These are phyloP conservation scores for Diaporthe capsici DNA, from an alignment of 2,329 filamentous ascomycete species.

Conservation along the genomic window DNA sequence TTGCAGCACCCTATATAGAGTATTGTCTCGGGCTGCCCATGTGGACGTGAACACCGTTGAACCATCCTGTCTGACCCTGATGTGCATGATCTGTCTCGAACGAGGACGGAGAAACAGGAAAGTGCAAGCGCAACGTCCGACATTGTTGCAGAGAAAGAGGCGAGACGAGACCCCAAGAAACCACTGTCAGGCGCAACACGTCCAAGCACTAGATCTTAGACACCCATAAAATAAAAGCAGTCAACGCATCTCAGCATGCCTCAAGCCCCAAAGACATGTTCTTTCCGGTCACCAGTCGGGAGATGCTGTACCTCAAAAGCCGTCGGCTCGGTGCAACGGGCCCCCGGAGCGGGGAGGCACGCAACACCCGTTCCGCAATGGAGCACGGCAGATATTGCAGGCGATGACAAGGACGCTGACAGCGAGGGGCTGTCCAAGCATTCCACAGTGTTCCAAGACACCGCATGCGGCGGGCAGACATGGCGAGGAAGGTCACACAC, in stretches of 20 bases:
- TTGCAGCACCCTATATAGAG: not conserved
- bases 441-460: slow-evolving; percentile 19
- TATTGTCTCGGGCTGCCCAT: slow-evolving; percentile 27
- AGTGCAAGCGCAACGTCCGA: not conserved
- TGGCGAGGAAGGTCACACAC: slow-evolving; percentile 12
- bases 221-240: not conserved
- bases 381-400: slow-evolving; percentile 2
- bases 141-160: not conserved
- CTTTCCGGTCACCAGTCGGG: not conserved
- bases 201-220: not conserved
- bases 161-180: not conserved
- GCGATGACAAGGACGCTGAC: slow-evolving; percentile 16
- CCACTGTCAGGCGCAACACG: not conserved
- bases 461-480: slow-evolving; percentile 3
- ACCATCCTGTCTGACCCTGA: slow-evolving; percentile 24
- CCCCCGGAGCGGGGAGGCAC: not conserved
- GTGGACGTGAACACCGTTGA: slow-evolving; percentile 18
- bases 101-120: slow-evolving; percentile 9
- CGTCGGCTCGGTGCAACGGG: not conserved
- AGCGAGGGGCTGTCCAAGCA: not conserved
- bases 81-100: slow-evolving; percentile 14
- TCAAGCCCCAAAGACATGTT: not conserved
- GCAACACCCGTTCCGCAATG: slow-evolving; percentile 1
- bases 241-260: not conserved
- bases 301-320: not conserved